Evolutionary conservation across 305 asterid species (phyloP), one percentile per base, ranked within the genome.

Genomic region (Euphrasia arctica): DNA sequence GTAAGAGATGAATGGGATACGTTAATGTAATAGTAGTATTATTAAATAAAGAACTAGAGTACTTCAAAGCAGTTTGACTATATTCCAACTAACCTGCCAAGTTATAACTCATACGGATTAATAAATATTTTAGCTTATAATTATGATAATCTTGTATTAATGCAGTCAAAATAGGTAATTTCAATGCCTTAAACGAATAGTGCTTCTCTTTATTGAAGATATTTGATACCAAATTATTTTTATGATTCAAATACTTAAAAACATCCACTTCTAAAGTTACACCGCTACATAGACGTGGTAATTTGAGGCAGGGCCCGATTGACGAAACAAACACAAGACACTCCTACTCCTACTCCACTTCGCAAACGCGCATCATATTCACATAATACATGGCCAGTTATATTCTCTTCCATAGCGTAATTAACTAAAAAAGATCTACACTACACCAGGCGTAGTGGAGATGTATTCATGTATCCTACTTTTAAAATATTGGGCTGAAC

Each of bases 111-210:
- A 1, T 29, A 15, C 48, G 36, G 50, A 67, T 15, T 28, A 56
- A 27, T 14, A 15, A 52, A 28, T n/a, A 54, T 25, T 45, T 67
- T 25, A 29, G 70, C 70, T 28, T 55, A 28, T 22, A 3, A 9
- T 15, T 2, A 39, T 42, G 6, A 48, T 29, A 62, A 61, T 50
- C 58, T 18, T 48, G 15, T 28, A 41, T 10, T 43, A 56, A 54
- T 27, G 61, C 2, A 12, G 14, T 55, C 41, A 50, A 60, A 28
- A 22, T 34, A 58, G 5, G 32, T 13, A 0, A 32, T 32, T 32
- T 1, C 49, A 6, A 10, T 8, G 55, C 54, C 9, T 22, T 54
- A 22, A 25, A 22, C 1, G 36, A 54, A 54, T 54, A 25, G 2
- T 25, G 32, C 34, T 29, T 32, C 48, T 32, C 9, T 32, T 50